Conservation (phyloP, 768 basidiomycete genomes). For the Russula compacta region DNA sequence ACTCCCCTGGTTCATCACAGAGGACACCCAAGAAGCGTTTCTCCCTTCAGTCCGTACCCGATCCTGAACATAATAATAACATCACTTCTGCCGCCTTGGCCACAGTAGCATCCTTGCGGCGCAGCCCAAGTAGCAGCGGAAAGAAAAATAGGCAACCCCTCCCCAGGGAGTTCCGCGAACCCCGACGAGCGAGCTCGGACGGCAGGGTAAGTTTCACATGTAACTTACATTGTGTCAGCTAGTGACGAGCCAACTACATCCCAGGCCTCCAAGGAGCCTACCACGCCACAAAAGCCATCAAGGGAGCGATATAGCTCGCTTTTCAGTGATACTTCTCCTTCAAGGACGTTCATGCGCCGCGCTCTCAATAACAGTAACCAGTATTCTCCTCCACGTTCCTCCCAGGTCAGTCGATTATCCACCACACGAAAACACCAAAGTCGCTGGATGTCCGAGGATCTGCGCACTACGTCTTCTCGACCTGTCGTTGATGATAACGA, state of each 20-base stretch:
- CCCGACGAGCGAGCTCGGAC: conserved; percentile 31
- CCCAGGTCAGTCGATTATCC: conserved; percentile 31
- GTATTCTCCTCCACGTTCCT: conserved; percentile 25
- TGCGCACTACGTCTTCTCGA: conserved; percentile 22
- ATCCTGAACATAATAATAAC: conserved; percentile 28
- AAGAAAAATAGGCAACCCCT: conserved; percentile 40
- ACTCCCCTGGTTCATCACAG: conserved; percentile 33
- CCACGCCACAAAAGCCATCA: conserved; percentile 16
- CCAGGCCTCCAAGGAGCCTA: conserved; percentile 15
- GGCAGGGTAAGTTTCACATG: conserved; percentile 31
- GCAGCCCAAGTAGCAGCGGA: conserved; percentile 36
- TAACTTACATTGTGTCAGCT: not conserved
- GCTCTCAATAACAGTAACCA: conserved; percentile 16
- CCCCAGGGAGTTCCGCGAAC: conserved; percentile 40
- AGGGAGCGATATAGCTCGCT: conserved; percentile 18
- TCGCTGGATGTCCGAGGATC: conserved; percentile 46
- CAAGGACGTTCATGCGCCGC: conserved; percentile 16
- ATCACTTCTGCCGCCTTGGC: conserved; percentile 51
- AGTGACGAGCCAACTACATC: not conserved
- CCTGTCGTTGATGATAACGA: conserved; percentile 24
- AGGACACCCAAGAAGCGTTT: conserved; percentile 35
- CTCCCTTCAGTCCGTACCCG: conserved; percentile 29
- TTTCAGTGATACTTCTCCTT: conserved; percentile 14
- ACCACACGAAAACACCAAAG: conserved; percentile 43
- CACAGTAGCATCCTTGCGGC: conserved; percentile 48